Evolutionary conservation across 441 rosid species (phyloP).

Genomic region (Pelargonium fulgidum): DNA sequence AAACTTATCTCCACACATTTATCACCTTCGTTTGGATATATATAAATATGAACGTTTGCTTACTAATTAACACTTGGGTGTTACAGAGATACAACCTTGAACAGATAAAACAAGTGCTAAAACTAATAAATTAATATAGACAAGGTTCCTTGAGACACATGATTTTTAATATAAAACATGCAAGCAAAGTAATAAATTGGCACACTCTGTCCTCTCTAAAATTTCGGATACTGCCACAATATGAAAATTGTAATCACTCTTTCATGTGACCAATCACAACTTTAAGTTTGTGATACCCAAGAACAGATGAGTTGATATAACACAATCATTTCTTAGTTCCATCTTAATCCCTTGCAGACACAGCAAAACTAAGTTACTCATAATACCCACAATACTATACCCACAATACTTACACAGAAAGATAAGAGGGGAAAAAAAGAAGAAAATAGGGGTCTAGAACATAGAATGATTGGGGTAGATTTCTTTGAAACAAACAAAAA

Average conservation of each 20-base stretch:
- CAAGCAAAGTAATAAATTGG: background rate
- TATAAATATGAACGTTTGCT: background rate
- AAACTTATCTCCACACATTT: background rate
- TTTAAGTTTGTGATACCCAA: background rate
- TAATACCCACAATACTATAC: too few relatives aligned
- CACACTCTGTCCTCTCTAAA: background rate
- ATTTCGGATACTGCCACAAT: background rate
- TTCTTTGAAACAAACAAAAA: too few relatives aligned
- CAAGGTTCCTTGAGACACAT: background rate
- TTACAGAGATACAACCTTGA: background rate
- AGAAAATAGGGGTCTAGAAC: too few relatives aligned
- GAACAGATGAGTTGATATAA: too few relatives aligned
- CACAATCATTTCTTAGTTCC: too few relatives aligned
- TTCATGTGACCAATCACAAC: background rate
- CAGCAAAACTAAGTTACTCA: too few relatives aligned
- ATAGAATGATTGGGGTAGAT: too few relatives aligned
- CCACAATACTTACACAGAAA: too few relatives aligned
- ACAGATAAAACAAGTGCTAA: background rate
- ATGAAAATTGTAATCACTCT: too few relatives aligned
- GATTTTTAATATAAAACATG: background rate
- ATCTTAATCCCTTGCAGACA: too few relatives aligned
- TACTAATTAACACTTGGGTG: background rate
- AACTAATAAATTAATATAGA: too few relatives aligned
- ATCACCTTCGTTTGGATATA: background rate
- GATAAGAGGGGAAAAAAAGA: too few relatives aligned